Conservation (phyloP, 2,329 filamentous ascomycete species). For the Lecanoromycetidae sp. region DNA sequence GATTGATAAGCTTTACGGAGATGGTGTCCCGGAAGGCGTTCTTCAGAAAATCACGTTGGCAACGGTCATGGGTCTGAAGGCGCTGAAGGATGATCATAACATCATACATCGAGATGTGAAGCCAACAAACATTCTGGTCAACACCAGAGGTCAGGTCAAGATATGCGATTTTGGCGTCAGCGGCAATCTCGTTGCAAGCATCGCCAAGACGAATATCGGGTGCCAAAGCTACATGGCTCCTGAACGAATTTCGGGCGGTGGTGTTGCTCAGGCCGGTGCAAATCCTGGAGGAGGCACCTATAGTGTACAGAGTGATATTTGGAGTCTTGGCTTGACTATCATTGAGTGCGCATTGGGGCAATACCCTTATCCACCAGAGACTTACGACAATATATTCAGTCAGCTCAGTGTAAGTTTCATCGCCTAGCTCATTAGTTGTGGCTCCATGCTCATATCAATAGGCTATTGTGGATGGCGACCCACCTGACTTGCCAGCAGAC, state of each 20-base stretch:
- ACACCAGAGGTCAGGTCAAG: conserved; percentile 82
- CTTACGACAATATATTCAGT: conserved; percentile 96
- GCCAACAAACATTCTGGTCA: conserved; percentile 94
- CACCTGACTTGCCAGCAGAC: conserved; percentile 68
- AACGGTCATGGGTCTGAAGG: conserved; percentile 82
- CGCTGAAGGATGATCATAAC: conserved; percentile 93
- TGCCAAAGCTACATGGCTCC: conserved; percentile 99
- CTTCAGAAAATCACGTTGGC: conserved; percentile 81
- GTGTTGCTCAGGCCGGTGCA: conserved; percentile 57
- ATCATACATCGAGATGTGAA: conserved; percentile 99
- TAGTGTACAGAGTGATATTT: conserved; percentile 95
- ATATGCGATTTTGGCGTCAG: conserved; percentile 98
- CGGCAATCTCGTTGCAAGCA: conserved; percentile 91
- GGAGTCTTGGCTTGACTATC: conserved; percentile 86
- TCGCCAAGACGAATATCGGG: conserved; percentile 96
- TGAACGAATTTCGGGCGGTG: conserved; percentile 81
- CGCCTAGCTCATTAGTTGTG: background rate
- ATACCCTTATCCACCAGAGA: conserved; percentile 94
- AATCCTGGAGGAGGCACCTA: conserved; percentile 71
- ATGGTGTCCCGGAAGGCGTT: conserved; percentile 79
- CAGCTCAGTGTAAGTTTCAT: conserved; percentile 71
- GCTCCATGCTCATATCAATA: conserved; percentile 29
- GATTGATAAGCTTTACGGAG: conserved; percentile 87
- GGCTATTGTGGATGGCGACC: conserved; percentile 97
- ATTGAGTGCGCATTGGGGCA: conserved; percentile 91